Evolutionary conservation across 805 yeast genomes (phyloP), one percentile per base, ranked within the genome.

Genomic region (Candida fluviatilis): DNA sequence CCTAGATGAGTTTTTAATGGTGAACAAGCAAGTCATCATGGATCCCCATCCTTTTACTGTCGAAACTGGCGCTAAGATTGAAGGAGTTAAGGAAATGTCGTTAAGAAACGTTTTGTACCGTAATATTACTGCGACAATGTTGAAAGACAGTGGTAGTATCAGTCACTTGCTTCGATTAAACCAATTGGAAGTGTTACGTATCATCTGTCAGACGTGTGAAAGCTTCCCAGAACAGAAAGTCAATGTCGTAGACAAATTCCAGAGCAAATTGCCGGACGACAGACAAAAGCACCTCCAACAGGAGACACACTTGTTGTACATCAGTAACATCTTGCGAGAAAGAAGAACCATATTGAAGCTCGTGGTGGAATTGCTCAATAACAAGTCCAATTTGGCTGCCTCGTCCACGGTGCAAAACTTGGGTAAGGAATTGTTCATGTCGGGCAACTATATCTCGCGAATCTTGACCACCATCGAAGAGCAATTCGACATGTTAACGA

Each of bases 291-390:
- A 41, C 18, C 47, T 52, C 34, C 59, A 62, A 35, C 46, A 50
- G 7, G 61, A 64, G 31, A 49, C 66, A 26, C 41, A 64, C 13
- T 36, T 54, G 12, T 44, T 67, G n/a, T 65, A 69, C 49, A 58
- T 64, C 6, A 52, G 62, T 15, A 55, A 54, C n/a, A 59, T 75
- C 1, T 55, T 78, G 39, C 57, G 67, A 39, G 87, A 82, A 49
- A 69, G 83, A 50, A 60, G 78, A 42, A 54, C 65, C 1, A 57
- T 77, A 0, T 49, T 78, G n/a, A 64, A 67, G 29, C 55, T 75
- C 3, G 62, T 69, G 1, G 50, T 64, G 28, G 65, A 60, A 49
- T 73, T 80, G 45, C 71, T 76, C n/a, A 76, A 36, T 32, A 67
- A 41, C 36, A 75, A 58, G 31, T 64, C 56, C 1, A 64, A 44